Percentiles rank a stretch among this genome's conserved stretches.
Evolutionary conservation across 164 flowering plant genomes (phyloP).

Genomic region (Saururus chinensis): DNA sequence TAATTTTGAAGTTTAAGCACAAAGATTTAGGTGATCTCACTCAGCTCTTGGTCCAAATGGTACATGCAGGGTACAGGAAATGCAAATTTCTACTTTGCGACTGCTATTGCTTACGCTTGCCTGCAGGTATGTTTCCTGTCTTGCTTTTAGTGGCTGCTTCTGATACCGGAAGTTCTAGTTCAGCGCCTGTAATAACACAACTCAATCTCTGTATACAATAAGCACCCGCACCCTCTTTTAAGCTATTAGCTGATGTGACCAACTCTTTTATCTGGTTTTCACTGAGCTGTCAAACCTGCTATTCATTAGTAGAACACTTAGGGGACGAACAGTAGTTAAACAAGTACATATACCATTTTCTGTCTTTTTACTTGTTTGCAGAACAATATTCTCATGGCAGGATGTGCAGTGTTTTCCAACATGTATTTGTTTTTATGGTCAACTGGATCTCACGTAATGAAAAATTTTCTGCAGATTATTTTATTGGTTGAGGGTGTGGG

Average conservation of each 20-base stretch:
- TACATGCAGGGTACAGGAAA: conserved; percentile 87
- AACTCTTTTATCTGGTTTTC: too few relatives aligned
- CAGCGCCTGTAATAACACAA: background rate
- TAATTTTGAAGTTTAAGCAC: background rate
- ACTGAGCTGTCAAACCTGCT: background rate
- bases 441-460: background rate
- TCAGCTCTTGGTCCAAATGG: background rate
- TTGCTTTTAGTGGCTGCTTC: background rate
- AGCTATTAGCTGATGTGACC: too few relatives aligned
- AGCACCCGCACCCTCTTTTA: background rate
- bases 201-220: background rate
- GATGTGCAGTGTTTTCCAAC: background rate
- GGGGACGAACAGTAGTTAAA: background rate
- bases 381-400: background rate
- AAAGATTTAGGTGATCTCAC: background rate
- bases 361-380: background rate
- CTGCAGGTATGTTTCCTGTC: conserved; percentile 51
- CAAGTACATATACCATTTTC: background rate
- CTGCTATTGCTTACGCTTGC: conserved; percentile 86
- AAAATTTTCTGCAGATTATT: conserved; percentile 47
- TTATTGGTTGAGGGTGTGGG: conserved; percentile 82
- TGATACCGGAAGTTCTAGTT: background rate
- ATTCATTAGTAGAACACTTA: background rate
- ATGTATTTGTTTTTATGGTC: background rate
- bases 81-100: conserved; percentile 94